Base-by-base conservation (phyloP, 2,329 filamentous ascomycete genomes). In the Pyrenophora graminea region DNA sequence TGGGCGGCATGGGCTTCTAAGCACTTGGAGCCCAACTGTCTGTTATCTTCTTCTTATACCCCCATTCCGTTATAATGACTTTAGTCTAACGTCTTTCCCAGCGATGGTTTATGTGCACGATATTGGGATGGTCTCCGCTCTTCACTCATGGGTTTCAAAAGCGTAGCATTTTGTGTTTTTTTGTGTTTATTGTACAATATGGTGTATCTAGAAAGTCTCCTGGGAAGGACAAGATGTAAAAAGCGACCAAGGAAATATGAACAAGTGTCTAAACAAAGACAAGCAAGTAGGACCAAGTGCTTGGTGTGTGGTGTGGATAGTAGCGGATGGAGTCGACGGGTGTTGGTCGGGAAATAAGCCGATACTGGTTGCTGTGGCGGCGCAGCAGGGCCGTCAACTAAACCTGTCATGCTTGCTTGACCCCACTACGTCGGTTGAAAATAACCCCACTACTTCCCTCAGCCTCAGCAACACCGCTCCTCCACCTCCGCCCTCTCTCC, bases 1-100 rank as follows among this genome's bases (percentile, higher is more conserved):
- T 69, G 66, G 85, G 84, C 57, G 85, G 84, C 62, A 90, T 90
- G 86, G 66, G 67, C 42, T 83, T 83, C 78, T 83, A 82, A 79
- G 65, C 46, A 53, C 31, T 5, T 39, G 54, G 53, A 56, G 45
- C 42, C 45, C 39, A 37, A 59, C 52, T 52, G 56, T 60, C 61
- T 58, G 44, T 55, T 52, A 68, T 56, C 58, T 66, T 64, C 48
- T 63, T 61, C 58, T 63, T 58, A 68, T 63, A 64, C 62, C 61
- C 60, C 56, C 47, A 49, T 56, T 67, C 58, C 53, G 59, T 58
- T 71, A 69, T 69, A 68, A 61, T 66, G 65, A 62, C 62, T 67
- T 64, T 67, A 64, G 58, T 63, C 54, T 64, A 59, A 48, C 59
- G 55, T 58, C 66, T 66, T 59, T 59, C 63, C 61, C 63, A 60